Conservation (phyloP, 1,139 yeast genomes). For the Casaregolazyma lundiana region DNA sequence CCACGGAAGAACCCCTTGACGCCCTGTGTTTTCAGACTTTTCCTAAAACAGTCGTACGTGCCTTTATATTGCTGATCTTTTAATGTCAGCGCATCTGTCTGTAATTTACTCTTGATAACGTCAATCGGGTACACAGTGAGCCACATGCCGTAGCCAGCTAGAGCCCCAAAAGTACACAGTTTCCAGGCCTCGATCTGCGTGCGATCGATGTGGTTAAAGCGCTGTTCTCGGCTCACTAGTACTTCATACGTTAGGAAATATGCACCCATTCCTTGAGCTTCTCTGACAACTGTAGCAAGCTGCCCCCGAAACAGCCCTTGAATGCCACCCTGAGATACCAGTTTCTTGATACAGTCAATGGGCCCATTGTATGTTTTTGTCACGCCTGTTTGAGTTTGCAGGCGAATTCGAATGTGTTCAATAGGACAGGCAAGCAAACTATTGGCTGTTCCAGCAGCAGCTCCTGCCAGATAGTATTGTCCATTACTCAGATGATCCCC, state of each 20-base stretch:
- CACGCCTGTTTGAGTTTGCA: constrained; percentile 70
- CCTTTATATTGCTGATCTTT: constrained; percentile 42
- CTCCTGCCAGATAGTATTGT: constrained; percentile 77
- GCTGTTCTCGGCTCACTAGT: constrained; percentile 60
- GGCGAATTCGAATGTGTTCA: constrained; percentile 85
- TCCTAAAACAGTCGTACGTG: constrained; percentile 51
- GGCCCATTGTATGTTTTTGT: constrained; percentile 63
- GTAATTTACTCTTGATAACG: constrained; percentile 78
- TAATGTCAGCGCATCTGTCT: constrained; percentile 67
- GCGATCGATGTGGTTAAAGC: constrained; percentile 43
- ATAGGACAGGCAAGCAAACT: constrained; percentile 86
- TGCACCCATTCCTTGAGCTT: constrained; percentile 74
- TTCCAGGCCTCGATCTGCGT: constrained; percentile 79
- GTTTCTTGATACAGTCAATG: constrained; percentile 63
- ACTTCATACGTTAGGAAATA: constrained; percentile 90
- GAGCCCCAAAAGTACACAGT: constrained; percentile 75
- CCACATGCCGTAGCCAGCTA: constrained; percentile 88
- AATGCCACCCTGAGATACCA: constrained; percentile 52
- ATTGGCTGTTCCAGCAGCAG: constrained; percentile 85
- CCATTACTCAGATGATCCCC: constrained; percentile 39
- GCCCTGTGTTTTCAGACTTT: constrained; percentile 55
- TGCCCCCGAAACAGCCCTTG: constrained; percentile 71
- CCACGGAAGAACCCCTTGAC: constrained; percentile 79
- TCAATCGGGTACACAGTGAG: constrained; percentile 75
- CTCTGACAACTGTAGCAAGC: constrained; percentile 75